Percentiles rank a stretch among this genome's conserved stretches.
Conservation (phyloP, 179 eudicot species). For the Spinacia oleracea region DNA sequence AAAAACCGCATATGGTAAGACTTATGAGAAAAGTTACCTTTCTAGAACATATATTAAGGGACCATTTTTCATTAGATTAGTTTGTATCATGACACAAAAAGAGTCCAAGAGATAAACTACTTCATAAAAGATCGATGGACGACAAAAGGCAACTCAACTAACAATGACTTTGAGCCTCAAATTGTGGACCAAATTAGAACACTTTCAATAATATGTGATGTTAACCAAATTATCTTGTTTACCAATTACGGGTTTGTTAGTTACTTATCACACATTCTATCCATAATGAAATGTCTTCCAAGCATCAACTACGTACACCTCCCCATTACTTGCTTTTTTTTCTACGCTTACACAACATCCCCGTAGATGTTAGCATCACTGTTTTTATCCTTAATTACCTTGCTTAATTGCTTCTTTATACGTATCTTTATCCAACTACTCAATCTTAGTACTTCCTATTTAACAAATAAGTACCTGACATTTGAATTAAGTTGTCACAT, state of each 20-base stretch:
- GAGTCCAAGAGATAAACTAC: too few species aligned
- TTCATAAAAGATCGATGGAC: too few species aligned
- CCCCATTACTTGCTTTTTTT: not conserved
- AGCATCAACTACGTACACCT: constrained; percentile 8
- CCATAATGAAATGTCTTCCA: not conserved
- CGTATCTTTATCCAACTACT: not conserved
- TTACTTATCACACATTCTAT: not conserved
- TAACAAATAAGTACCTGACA: too few species aligned
- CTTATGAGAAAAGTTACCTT: too few species aligned
- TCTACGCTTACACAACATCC: not conserved
- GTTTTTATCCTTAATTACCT: not conserved
- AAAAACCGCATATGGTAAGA: too few species aligned
- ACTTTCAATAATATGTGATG: not conserved
- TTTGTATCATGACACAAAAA: too few species aligned
- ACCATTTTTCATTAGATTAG: too few species aligned
- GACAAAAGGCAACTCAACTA: too few species aligned
- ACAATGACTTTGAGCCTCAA: not conserved
- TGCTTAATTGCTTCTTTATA: too few species aligned
- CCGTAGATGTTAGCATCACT: not conserved
- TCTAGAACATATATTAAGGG: too few species aligned
- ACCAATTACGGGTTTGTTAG: not conserved
- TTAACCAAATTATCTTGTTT: not conserved
- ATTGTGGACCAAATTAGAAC: constrained; percentile 1
- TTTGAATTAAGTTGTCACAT: not conserved
- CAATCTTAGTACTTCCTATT: not conserved